Base-by-base conservation (phyloP, 1,139 yeast genomes). In the Meyerozyma sp. region DNA sequence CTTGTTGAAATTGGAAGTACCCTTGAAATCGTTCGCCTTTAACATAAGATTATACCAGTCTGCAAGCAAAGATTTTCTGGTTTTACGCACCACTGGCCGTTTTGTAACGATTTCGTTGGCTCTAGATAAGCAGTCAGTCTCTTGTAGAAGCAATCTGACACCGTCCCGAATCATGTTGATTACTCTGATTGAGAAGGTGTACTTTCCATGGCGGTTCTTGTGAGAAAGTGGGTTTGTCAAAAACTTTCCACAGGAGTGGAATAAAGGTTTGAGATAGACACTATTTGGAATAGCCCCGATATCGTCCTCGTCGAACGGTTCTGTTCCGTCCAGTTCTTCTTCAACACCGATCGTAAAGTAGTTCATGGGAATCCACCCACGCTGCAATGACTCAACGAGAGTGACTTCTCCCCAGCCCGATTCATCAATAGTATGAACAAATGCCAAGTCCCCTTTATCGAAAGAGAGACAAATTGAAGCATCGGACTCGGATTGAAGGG, bases 341-440 rank as follows among this genome's bases (percentile, higher is more conserved):
- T 73, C 66, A 8, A 83, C 72, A 13, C 87, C 88, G 36, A 84
- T 75, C 13, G 74, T 62, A 55, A 91, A 93, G 64, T 89, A 93
- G 61, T 91, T 91, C 74, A 91, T 84, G 2, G 98, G 98, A 14
- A 93, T 89, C 98, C 98, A 93, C 25, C 98, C 98, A 47, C 96
- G 74, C 52, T 79, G 77, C 44, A 87, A 77, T 6, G 86, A 75
- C 42, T 81, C 81, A 16, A 79, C 61, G 40, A 87, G 63, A 0
- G 97, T 90, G 3, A 91, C 98, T 62, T 93, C 98, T 46, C 96
- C 97, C 98, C 98, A 93, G 2, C 98, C 98, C 14, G 96, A 84
- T 43, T 86, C 83, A 62, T 93, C 98, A 27, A 90, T 80, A 8
- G 91, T 80, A 60, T 91, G 96, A 7, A 93, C 86, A 59, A 89